Evolutionary conservation across 495 filamentous ascomycete genomes (phyloP).

Genomic region (Xylaria sp.): DNA sequence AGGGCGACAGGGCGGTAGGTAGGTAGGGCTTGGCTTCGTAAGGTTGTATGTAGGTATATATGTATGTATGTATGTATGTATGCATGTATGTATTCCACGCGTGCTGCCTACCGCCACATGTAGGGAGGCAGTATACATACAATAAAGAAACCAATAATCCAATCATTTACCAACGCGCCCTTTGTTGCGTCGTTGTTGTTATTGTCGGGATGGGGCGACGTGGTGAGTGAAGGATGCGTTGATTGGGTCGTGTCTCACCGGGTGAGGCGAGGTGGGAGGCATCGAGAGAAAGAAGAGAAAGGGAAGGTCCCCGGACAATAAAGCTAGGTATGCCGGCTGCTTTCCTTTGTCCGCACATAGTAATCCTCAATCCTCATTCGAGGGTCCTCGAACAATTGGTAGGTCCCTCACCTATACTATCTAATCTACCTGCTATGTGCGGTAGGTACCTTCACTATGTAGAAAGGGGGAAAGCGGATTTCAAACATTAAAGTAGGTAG

Average conservation of each 20-base stretch:
- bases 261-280: background rate
- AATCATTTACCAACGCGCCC: background rate
- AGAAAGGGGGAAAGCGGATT: background rate
- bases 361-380: background rate
- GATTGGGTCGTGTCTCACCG: background rate
- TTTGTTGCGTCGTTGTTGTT: background rate
- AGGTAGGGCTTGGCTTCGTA: slow-evolving; percentile 13
- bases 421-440: no score
- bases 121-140: background rate
- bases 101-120: background rate
- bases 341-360: background rate
- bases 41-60: no score
- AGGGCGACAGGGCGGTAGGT: no score
- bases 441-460: background rate
- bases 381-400: background rate
- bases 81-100: background rate
- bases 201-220: background rate
- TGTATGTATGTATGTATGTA: no score
- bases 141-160: background rate
- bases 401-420: background rate
- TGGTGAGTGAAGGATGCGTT: background rate
- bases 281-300: slow-evolving; percentile 2
- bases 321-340: background rate
- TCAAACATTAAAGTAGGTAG: no score
- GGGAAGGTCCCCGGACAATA: background rate